phyloP scores from a whole-genome alignment of 2,329 filamentous ascomycete species.

The Golovinomyces cichoracearum region DNA sequence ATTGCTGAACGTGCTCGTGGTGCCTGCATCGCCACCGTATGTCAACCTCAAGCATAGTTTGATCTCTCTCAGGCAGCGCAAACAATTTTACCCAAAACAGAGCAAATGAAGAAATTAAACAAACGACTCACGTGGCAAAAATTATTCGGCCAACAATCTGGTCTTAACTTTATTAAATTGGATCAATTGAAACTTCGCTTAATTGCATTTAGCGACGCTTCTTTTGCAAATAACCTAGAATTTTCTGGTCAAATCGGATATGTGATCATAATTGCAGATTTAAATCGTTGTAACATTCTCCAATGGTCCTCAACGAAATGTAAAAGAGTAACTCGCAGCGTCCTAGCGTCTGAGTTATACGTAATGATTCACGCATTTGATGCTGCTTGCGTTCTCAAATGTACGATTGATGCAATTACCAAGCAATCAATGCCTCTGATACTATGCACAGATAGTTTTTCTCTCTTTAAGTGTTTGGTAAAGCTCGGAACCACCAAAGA shows the following conservation, averaged over 20 bases:
- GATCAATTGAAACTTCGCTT: background rate
- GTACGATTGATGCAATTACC: background rate
- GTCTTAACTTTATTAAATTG: background rate
- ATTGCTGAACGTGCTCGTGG: background rate
- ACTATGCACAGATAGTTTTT: background rate
- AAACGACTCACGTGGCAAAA: background rate
- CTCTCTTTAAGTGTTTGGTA: background rate
- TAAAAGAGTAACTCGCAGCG: background rate
- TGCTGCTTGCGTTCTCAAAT: background rate
- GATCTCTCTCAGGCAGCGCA: background rate
- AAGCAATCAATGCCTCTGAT: background rate
- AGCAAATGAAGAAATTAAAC: background rate
- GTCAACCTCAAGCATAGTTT: background rate
- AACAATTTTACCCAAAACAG: background rate
- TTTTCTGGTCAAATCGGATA: background rate
- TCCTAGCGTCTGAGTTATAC: background rate
- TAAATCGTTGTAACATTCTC: background rate
- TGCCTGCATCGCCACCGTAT: background rate
- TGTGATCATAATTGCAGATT: background rate
- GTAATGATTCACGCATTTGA: background rate
- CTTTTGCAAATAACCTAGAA: background rate
- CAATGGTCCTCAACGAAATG: background rate
- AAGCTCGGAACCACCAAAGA: background rate
- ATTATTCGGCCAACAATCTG: background rate
- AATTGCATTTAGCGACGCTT: background rate